Conservation (phyloP, 495 filamentous ascomycete species). For the Cercophora samala region DNA sequence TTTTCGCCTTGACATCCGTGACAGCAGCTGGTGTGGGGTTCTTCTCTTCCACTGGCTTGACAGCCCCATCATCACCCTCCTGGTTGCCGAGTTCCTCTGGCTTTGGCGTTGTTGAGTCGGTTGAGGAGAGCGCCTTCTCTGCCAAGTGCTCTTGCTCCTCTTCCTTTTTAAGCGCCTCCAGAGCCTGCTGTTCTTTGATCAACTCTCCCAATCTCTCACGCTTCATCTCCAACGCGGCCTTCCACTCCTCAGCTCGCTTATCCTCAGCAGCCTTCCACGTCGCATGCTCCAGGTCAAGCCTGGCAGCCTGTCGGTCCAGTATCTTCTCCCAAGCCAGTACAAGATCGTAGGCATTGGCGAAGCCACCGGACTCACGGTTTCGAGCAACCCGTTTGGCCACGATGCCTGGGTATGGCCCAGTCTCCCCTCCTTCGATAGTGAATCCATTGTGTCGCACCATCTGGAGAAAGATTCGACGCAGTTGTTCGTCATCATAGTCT, state of each 20-base stretch:
- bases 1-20: no score
- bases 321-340: constrained; percentile 53
- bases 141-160: background rate
- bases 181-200: background rate
- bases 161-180: background rate
- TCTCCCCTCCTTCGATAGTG: constrained; percentile 52
- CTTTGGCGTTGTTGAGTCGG: background rate
- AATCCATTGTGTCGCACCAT: constrained; percentile 49
- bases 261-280: constrained; percentile 25
- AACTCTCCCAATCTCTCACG: constrained; percentile 16
- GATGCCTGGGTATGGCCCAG: constrained; percentile 58
- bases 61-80: no score
- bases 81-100: no score
- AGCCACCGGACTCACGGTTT: constrained; percentile 53
- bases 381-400: constrained; percentile 53
- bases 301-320: constrained; percentile 51
- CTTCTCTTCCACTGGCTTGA: no score
- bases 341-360: constrained; percentile 62
- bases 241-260: constrained; percentile 53
- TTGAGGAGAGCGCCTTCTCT: background rate
- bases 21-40: background rate
- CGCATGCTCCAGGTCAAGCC: constrained; percentile 33
- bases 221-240: constrained; percentile 47
- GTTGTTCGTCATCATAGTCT: constrained; percentile 58
- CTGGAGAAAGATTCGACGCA: constrained; percentile 51